A percentile compares a stretch with the other conserved stretches of the same genome.
Evolutionary conservation across 2,329 filamentous ascomycete species (phyloP).

Genomic region (Ceratocystis ficicola): DNA sequence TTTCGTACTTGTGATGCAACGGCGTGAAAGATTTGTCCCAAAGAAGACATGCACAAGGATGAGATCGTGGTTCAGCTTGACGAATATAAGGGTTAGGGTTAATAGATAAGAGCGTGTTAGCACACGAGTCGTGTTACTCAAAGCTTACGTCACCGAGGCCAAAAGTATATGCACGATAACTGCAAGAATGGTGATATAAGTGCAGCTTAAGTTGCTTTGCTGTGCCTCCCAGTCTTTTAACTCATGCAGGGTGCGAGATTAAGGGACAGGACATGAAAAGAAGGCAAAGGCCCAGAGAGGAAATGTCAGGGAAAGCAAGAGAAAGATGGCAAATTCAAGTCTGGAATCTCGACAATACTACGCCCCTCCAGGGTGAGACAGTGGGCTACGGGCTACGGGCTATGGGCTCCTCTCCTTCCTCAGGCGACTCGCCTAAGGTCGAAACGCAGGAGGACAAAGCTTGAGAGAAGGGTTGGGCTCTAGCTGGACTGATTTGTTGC

Average conservation of each 20-base stretch:
- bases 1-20: too few relatives aligned
- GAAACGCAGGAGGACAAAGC: not conserved
- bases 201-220: not conserved
- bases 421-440: too few relatives aligned
- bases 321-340: not conserved
- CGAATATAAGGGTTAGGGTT: not conserved
- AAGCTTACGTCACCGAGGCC: not conserved
- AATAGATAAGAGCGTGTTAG: not conserved
- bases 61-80: not conserved
- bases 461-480: not conserved
- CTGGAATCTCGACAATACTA: too few relatives aligned
- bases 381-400: too few relatives aligned
- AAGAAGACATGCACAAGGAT: not conserved
- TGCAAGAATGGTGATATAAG: not conserved
- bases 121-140: too few relatives aligned
- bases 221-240: not conserved
- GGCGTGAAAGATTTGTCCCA: not conserved
- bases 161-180: not conserved
- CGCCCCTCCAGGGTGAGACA: too few relatives aligned
- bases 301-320: not conserved
- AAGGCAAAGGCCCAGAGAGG: not conserved
- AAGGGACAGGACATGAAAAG: not conserved
- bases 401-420: too few relatives aligned
- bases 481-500: not conserved
- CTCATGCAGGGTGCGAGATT: conserved; percentile 6